A percentile compares a stretch with the other conserved stretches of the same genome.
These are phyloP conservation scores for Ceratocystiopsis minuta DNA, from an alignment of 2,329 filamentous ascomycete genomes.

Conservation along the genomic window DNA sequence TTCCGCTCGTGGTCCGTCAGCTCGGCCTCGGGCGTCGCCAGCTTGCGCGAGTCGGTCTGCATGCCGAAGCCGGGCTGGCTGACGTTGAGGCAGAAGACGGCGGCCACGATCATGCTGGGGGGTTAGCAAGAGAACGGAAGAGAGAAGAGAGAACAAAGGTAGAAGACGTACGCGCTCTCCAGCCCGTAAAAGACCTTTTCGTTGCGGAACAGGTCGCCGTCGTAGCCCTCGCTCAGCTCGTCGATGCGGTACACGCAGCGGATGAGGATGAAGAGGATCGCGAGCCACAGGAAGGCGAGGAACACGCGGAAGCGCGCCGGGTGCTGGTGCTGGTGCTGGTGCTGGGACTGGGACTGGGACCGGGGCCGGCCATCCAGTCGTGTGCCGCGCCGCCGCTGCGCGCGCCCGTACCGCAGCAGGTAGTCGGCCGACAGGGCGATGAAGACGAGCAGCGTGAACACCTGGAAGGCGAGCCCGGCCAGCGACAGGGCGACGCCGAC, in stretches of 20 bases:
- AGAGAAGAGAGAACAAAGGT: neutral
- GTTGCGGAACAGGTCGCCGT: constrained; percentile 32
- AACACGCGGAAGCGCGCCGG: constrained; percentile 19
- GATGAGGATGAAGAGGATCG: constrained; percentile 40
- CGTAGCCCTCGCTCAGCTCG: constrained; percentile 45
- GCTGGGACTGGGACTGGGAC: neutral
- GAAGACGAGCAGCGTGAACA: constrained; percentile 35
- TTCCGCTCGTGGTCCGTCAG: no score
- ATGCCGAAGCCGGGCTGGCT: constrained; percentile 10
- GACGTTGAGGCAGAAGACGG: constrained; percentile 7
- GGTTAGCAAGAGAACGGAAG: neutral
- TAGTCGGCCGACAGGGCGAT: constrained; percentile 29
- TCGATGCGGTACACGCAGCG: constrained; percentile 40
- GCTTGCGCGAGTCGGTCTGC: neutral
- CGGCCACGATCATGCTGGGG: constrained; percentile 4
- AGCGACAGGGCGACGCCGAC: constrained; percentile 30
- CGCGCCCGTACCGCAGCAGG: constrained; percentile 21
- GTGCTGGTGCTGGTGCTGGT: neutral
- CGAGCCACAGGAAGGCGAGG: constrained; percentile 29
- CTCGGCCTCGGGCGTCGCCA: no score
- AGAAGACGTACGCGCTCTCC: constrained; percentile 25
- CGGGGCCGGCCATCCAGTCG: no score
- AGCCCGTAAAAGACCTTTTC: constrained; percentile 34
- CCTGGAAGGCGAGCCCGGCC: constrained; percentile 39
- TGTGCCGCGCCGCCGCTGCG: neutral